Evolutionary conservation across 495 filamentous ascomycete genomes (phyloP), one percentile per base, ranked within the genome.

Genomic region (Aspergillus mulundensis): DNA sequence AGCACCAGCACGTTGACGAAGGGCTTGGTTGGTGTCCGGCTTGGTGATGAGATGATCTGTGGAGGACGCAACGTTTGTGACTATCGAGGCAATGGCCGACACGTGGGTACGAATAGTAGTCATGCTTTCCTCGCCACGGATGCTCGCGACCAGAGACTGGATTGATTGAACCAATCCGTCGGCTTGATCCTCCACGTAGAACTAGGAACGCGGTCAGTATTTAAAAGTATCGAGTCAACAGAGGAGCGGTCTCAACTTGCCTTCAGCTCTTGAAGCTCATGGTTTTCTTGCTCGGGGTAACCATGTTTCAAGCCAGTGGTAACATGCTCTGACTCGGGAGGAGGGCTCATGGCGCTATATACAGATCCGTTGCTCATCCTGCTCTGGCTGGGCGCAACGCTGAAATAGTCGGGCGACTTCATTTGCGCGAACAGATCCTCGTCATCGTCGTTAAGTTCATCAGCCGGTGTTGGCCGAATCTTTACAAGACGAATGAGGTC

Each of bases 181-280:
- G 12, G 88, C 91, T 70, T 92, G 89, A 59, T 90, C 88, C 61
- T 95, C 89, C 40, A 95, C 84, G 66, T 91, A 93, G 57, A 87
- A 82, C 84, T 88, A 47, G 15, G 46, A 57, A 51, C 7, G 63
- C 56, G 5, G 18, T 19, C 5, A 23, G 28, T 43, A 43, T 43
- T 11, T 24, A 25, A 3, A 25, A 5, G 12, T 1, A 14, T 12
- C 25, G 47, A 7, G 30, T 30, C 52, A 20, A 24, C 34, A 12
- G 16, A 11, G 7, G 6, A 42, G 5, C 3, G 41, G 0, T 10
- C n/a, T 19, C 21, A 0, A 19, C 67, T 66, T 66, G 85, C 83
- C 77, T 89, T 86, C 38, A 92, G 76, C 59, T 92, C 89, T 64
- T 89, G 86, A 46, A 88, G 74, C 50, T 86, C 86, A 55, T 76